These are phyloP conservation scores for Emiliania huxleyi DNA, from an alignment of 78 protist genomes.

Conservation along the genomic window DNA sequence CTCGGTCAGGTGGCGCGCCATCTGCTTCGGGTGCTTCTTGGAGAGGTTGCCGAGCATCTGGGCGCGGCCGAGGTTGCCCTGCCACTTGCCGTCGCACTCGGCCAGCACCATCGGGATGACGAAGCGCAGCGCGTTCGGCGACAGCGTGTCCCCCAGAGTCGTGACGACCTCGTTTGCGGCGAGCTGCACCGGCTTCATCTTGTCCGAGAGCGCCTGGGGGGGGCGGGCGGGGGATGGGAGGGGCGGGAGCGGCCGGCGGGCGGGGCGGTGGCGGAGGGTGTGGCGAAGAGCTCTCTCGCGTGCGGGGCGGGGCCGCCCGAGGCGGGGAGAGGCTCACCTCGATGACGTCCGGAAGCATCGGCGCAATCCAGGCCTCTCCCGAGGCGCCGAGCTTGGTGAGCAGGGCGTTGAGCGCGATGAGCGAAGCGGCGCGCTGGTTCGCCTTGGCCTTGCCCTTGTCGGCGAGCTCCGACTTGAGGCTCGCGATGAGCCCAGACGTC, in stretches of 20 bases:
- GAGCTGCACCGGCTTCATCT: not conserved
- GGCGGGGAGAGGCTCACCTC: no score
- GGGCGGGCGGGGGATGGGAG: no score
- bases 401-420: not conserved
- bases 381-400: not conserved
- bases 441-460: slow-evolving; percentile 11
- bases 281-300: no score
- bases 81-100: not conserved
- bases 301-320: no score
- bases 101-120: not conserved
- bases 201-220: not conserved
- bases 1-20: not conserved
- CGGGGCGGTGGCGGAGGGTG: no score
- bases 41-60: not conserved
- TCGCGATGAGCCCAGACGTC: not conserved
- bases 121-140: not conserved
- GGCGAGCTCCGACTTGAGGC: not conserved
- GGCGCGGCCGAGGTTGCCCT: not conserved
- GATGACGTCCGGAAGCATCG: not conserved
- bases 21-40: not conserved
- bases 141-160: not conserved
- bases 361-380: not conserved
- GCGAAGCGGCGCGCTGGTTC: not conserved
- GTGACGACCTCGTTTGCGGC: not conserved
- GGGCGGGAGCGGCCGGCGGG: no score